Percentiles rank a stretch among this genome's conserved stretches.
Evolutionary conservation across 2,329 filamentous ascomycete genomes (phyloP).

Genomic region (Xylariaceae sp.): DNA sequence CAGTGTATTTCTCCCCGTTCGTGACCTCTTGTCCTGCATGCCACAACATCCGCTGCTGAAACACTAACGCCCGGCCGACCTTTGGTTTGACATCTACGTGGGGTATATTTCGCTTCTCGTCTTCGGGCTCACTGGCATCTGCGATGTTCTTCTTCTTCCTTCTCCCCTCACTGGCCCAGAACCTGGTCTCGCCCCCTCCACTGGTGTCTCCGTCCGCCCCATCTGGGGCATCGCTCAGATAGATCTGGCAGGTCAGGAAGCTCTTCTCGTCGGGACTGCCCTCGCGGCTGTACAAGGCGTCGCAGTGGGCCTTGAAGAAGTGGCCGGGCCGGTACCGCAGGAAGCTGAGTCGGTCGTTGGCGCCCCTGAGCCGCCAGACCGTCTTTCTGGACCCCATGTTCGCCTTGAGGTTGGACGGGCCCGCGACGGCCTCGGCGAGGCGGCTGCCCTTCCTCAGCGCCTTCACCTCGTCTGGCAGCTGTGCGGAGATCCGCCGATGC

Average conservation of each 20-base stretch:
- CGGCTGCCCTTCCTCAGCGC: constrained; percentile 12
- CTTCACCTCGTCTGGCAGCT: constrained; percentile 15
- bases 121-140: constrained; percentile 1
- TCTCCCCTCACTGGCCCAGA: constrained; percentile 17
- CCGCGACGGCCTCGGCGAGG: constrained; percentile 14
- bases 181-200: constrained; percentile 16
- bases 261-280: constrained; percentile 18
- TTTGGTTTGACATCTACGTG: constrained; percentile 24
- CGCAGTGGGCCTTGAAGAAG: constrained; percentile 43
- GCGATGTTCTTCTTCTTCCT: constrained; percentile 18
- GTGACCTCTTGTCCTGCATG: constrained; percentile 25
- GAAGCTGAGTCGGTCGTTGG: constrained; percentile 55
- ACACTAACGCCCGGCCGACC: constrained; percentile 22
- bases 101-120: constrained; percentile 7
- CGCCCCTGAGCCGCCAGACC: constrained; percentile 25
- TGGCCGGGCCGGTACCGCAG: constrained; percentile 51
- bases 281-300: constrained; percentile 14
- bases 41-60: constrained; percentile 26
- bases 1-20: constrained; percentile 23
- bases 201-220: constrained; percentile 5
- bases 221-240: constrained; percentile 19
- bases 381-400: constrained; percentile 17
- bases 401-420: constrained; percentile 16
- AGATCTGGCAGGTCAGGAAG: constrained; percentile 26
- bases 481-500: constrained; percentile 11